A percentile compares a stretch with the other conserved stretches of the same genome.
phyloP scores from a whole-genome alignment of 192 early-diverging fungal species.

The Coemansia sp. region DNA sequence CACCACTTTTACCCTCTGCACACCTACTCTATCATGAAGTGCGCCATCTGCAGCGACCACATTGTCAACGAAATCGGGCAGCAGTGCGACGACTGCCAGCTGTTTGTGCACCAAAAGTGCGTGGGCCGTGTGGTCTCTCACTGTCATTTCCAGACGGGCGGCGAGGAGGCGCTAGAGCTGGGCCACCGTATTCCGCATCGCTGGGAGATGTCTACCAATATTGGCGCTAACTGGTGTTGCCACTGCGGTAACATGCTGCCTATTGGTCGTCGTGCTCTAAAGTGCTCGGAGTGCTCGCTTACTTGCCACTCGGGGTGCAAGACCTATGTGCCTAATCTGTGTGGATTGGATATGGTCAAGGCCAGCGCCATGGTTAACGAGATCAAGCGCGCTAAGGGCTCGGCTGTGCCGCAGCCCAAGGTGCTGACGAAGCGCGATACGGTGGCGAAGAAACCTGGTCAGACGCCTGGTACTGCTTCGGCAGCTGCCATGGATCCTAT shows the following conservation, averaged over 20 bases:
- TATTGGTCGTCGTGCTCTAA: conserved; percentile 62
- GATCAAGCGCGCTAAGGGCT: conserved; percentile 66
- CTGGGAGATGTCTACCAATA: conserved; percentile 82
- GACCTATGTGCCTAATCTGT: conserved; percentile 88
- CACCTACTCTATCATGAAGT: conserved; percentile 98
- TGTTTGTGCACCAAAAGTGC: conserved; percentile 93
- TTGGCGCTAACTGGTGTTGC: conserved; percentile 93
- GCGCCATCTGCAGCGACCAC: conserved; percentile 94
- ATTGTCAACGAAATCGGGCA: conserved; percentile 86
- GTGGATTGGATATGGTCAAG: conserved; percentile 86
- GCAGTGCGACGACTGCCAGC: conserved; percentile 96
- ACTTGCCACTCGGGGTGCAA: conserved; percentile 85
- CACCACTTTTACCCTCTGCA: conserved; percentile 91
- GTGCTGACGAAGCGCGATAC: conserved; percentile 55
- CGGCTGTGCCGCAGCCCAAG: conserved; percentile 39
- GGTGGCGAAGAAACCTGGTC: conserved; percentile 36
- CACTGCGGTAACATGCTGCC: conserved; percentile 98
- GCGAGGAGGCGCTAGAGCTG: conserved; percentile 38
- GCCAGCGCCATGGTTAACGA: conserved; percentile 86
- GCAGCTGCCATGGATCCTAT: conserved; percentile 6
- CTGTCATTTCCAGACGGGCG: conserved; percentile 69
- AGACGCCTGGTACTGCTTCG: not conserved
- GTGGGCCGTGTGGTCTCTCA: conserved; percentile 82
- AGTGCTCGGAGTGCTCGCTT: conserved; percentile 76
- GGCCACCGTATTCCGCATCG: conserved; percentile 97